These are phyloP conservation scores for Arachnopeziza araneosa DNA, from an alignment of 2,329 filamentous ascomycete species.

Conservation along the genomic window DNA sequence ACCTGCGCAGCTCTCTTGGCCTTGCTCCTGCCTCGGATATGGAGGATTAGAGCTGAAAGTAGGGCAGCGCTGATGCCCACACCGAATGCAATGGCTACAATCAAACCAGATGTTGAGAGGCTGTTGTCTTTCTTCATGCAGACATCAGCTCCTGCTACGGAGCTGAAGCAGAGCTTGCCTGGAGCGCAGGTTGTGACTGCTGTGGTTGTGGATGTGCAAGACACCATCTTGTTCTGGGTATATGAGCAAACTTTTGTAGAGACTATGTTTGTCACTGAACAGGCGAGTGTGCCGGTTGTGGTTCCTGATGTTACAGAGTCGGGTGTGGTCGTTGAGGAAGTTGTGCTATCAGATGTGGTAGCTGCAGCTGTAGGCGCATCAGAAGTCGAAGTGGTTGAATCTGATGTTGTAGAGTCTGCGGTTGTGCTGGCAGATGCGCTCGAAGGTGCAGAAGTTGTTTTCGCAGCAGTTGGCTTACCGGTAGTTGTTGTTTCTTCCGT, in stretches of 20 bases:
- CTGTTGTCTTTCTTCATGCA: conserved; percentile 21
- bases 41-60: conserved; percentile 8
- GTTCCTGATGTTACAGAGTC: background rate
- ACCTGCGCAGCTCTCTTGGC: conserved; percentile 4
- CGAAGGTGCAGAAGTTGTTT: conserved; percentile 1
- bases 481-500: conserved; percentile 6
- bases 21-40: conserved; percentile 7
- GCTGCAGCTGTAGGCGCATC: background rate
- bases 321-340: conserved; percentile 1
- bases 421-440: background rate
- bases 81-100: conserved; percentile 20
- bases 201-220: conserved; percentile 14
- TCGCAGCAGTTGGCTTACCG: background rate
- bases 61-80: conserved; percentile 13
- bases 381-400: conserved; percentile 5
- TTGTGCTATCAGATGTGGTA: conserved; percentile 3
- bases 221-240: conserved; percentile 2
- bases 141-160: conserved; percentile 2
- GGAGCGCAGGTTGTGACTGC: conserved; percentile 15
- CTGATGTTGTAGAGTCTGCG: conserved; percentile 1
- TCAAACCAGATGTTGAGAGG: conserved; percentile 19
- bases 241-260: conserved; percentile 11
- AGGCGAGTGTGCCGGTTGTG: conserved; percentile 3
- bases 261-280: conserved; percentile 14
- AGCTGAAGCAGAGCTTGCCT: conserved; percentile 18